Conservation (phyloP, 805 yeast species). For the Scheffersomyces coipomensis region DNA sequence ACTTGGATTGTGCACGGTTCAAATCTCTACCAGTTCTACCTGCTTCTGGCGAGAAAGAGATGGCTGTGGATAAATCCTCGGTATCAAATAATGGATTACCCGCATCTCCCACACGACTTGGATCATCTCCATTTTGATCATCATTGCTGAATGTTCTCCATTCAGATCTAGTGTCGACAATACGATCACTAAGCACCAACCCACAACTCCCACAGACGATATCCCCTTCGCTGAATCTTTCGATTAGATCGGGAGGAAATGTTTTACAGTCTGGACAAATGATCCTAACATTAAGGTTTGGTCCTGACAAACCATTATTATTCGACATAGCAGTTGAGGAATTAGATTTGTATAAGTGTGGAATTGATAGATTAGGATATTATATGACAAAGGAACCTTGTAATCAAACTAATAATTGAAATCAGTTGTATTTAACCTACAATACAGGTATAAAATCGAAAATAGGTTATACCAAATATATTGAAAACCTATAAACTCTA, state of each 20-base stretch:
- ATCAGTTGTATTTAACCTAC: too few relatives aligned
- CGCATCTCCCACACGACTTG: slow-evolving; percentile 98
- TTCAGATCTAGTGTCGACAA: slow-evolving; percentile 93
- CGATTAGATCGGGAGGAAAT: slow-evolving; percentile 92
- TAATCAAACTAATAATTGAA: too few relatives aligned
- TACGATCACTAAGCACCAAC: slow-evolving; percentile 82
- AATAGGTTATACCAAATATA: too few relatives aligned
- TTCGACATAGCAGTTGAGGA: too few relatives aligned
- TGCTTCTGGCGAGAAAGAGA: slow-evolving; percentile 64
- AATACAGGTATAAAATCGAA: too few relatives aligned
- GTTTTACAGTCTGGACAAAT: slow-evolving; percentile 96
- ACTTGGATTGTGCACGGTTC: slow-evolving; percentile 82
- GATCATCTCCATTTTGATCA: slow-evolving; percentile 97
- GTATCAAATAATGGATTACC: slow-evolving; percentile 90
- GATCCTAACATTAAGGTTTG: slow-evolving; percentile 81
- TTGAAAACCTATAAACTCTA: too few relatives aligned
- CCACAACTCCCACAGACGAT: slow-evolving; percentile 97
- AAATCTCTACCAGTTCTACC: slow-evolving; percentile 81
- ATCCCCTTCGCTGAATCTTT: slow-evolving; percentile 94
- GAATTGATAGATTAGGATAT: too few relatives aligned
- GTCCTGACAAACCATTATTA: too few relatives aligned
- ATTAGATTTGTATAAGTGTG: too few relatives aligned
- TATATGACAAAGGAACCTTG: too few relatives aligned
- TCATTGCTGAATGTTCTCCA: slow-evolving; percentile 98
- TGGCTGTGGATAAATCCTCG: slow-evolving; percentile 90